Conservation (phyloP, 2,329 filamentous ascomycete genomes). For the Lachnellula willkommii region DNA sequence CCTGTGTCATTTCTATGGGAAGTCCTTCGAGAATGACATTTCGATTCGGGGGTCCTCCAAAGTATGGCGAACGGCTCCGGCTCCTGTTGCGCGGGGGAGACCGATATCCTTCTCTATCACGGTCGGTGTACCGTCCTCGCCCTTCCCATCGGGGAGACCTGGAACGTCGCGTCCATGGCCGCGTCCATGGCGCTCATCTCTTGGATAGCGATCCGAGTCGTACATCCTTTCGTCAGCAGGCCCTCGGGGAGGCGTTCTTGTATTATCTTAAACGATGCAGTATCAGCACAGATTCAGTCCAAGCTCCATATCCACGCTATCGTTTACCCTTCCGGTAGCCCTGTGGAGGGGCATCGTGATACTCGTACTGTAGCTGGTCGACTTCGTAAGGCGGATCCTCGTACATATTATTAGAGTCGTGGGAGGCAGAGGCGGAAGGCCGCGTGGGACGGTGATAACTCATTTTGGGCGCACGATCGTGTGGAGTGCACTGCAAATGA, state of each 20-base stretch:
- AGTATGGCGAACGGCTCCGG: conserved; percentile 30
- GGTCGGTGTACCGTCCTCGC: conserved; percentile 29
- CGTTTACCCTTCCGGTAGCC: conserved; percentile 34
- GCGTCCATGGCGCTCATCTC: conserved; percentile 30
- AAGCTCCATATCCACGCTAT: conserved; percentile 26
- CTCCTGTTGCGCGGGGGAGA: conserved; percentile 28
- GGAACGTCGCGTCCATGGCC: conserved; percentile 36
- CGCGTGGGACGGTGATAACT: conserved; percentile 17
- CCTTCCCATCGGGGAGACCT: conserved; percentile 32
- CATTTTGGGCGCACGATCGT: conserved; percentile 13
- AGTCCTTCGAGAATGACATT: conserved; percentile 53
- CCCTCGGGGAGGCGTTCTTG: conserved; percentile 27
- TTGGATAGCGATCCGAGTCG: conserved; percentile 21
- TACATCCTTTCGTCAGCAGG: conserved; percentile 18
- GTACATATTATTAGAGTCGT: conserved; percentile 39
- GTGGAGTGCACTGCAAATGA: not conserved
- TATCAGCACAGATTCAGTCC: conserved; percentile 31
- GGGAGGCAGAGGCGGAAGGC: conserved; percentile 12
- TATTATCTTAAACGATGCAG: conserved; percentile 30
- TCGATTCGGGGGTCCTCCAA: conserved; percentile 38
- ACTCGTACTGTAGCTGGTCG: conserved; percentile 8
- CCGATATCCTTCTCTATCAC: conserved; percentile 31
- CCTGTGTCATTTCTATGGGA: conserved; percentile 43
- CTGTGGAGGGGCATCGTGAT: conserved; percentile 20
- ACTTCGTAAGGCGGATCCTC: conserved; percentile 35